Conservation (phyloP, 768 basidiomycete species). For the Vararia minispora region DNA sequence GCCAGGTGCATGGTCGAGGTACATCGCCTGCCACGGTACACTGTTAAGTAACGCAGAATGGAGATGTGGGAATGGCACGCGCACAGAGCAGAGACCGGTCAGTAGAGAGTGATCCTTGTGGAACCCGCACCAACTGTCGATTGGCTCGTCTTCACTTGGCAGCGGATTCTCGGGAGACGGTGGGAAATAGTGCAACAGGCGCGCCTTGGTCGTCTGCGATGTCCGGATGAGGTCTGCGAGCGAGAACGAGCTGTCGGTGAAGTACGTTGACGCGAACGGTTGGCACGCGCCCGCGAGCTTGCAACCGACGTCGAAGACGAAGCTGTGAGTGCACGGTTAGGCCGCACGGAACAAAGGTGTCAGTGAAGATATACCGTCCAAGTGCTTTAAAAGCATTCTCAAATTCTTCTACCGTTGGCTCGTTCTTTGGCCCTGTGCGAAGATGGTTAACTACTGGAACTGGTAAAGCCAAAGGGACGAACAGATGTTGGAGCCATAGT, state of each 20-base stretch:
- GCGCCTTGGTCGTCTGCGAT: conserved; percentile 82
- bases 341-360: not conserved
- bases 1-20: conserved; percentile 40
- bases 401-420: conserved; percentile 58
- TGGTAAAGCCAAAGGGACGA: conserved; percentile 3
- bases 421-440: conserved; percentile 47
- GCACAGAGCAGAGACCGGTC: conserved; percentile 85
- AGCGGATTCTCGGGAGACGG: conserved; percentile 30
- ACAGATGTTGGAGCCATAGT: conserved; percentile 89
- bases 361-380: conserved; percentile 37
- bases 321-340: conserved; percentile 26
- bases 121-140: conserved; percentile 92
- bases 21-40: conserved; percentile 89
- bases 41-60: conserved; percentile 13
- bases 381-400: conserved; percentile 83
- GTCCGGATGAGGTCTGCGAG: conserved; percentile 60
- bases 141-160: conserved; percentile 42
- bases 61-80: conserved; percentile 2
- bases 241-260: conserved; percentile 56
- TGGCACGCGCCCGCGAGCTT: conserved; percentile 83
- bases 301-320: conserved; percentile 75
- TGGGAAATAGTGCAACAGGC: conserved; percentile 95
- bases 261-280: conserved; percentile 64
- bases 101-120: conserved; percentile 87
- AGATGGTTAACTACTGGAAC: not conserved